Base-by-base conservation (phyloP, 768 basidiomycete species). In the Trametopsis cervina region DNA sequence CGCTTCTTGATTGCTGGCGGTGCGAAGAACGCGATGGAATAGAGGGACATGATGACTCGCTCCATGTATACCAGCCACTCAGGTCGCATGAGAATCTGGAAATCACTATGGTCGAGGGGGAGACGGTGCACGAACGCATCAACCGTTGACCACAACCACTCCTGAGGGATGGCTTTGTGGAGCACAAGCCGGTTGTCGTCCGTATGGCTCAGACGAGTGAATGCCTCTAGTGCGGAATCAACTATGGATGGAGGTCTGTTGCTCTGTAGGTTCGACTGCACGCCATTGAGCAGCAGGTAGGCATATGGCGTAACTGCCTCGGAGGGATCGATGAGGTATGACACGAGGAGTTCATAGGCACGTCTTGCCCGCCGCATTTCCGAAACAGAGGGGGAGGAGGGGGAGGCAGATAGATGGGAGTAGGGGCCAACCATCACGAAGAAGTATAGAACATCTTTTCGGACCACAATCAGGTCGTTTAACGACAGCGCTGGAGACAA, bases 11-110 rank as follows among this genome's bases (percentile, higher is more conserved):
- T 60, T 22, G 76, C 72, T 3, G 83, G 81, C 1, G 91, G 77
- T 2, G 91, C 80, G 46, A 94, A 70, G 71, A 92, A 97, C 20
- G 83, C 79, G 53, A 97, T 69, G 29, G 83, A 83, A 68, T 96
- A 97, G 36, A 96, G 75, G n/a, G 78, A 77, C 73, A 93, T 79
- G 40, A 86, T 72, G 44, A 74, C 68, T 55, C 86, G 87, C 70
- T 94, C 89, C 53, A 89, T 66, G 63, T 89, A 86, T 36, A 80
- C 78, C 39, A 93, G 63, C 82, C 88, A 91, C 18, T 68, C 59
- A 59, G 89, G 83, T 43, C 61, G 57, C 53, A 79, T 72, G 46
- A 69, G 65, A 52, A 85, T 65, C 58, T 80, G 67, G 62, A 89
- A 88, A 65, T 96, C 92, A 15, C 71, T 63, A 49, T 88, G 84